These are phyloP conservation scores for Iodosphaeria phyllophila DNA, from an alignment of 2,329 filamentous ascomycete genomes.

Conservation along the genomic window DNA sequence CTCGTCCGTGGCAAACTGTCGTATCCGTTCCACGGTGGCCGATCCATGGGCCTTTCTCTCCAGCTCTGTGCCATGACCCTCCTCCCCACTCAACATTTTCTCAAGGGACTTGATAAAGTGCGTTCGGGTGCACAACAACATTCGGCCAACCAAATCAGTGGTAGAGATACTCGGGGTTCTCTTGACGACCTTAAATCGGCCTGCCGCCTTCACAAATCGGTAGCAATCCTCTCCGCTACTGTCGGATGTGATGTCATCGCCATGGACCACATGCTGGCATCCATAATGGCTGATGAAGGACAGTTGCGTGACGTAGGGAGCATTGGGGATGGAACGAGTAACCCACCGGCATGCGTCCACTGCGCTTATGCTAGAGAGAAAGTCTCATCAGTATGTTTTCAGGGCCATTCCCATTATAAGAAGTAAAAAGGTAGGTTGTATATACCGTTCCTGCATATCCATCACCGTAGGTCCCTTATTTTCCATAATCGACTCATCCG, in stretches of 20 bases:
- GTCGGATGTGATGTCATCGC: constrained; percentile 94
- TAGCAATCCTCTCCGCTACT: constrained; percentile 91
- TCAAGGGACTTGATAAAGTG: constrained; percentile 80
- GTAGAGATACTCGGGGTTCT: constrained; percentile 92
- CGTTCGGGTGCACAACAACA: constrained; percentile 86
- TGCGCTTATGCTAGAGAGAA: constrained; percentile 48
- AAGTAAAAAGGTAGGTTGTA: constrained; percentile 5
- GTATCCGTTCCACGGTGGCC: constrained; percentile 60
- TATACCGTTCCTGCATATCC: constrained; percentile 69
- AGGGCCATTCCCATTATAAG: constrained; percentile 5
- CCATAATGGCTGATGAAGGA: constrained; percentile 92
- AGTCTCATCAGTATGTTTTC: constrained; percentile 12
- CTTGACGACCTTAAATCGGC: constrained; percentile 91
- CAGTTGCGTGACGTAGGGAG: constrained; percentile 86
- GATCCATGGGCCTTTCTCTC: constrained; percentile 45
- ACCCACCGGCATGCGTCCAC: constrained; percentile 94
- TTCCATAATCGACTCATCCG: constrained; percentile 83
- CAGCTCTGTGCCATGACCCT: constrained; percentile 48
- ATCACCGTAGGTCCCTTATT: constrained; percentile 98
- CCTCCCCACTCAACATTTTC: constrained; percentile 46
- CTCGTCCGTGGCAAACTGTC: constrained; percentile 74
- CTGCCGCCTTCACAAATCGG: constrained; percentile 86
- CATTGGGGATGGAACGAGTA: constrained; percentile 62
- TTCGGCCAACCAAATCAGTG: constrained; percentile 92
- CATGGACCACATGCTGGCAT: constrained; percentile 89